These are phyloP conservation scores for Taphrina communis DNA, from an alignment of 1,139 yeast genomes.

Conservation along the genomic window DNA sequence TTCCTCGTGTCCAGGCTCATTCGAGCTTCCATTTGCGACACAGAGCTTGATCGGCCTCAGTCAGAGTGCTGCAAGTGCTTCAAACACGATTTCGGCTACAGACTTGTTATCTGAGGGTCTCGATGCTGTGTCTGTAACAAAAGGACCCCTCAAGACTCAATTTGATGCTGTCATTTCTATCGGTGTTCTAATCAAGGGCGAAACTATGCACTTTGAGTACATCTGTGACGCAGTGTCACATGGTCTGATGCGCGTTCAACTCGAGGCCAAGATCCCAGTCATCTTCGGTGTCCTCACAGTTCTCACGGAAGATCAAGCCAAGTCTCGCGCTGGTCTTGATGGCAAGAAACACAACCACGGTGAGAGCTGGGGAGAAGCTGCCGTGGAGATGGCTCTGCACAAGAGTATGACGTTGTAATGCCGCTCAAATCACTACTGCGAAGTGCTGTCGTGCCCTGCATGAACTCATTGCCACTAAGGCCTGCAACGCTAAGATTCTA, in stretches of 20 bases:
- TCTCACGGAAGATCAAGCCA: conserved; percentile 91
- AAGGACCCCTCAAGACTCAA: conserved; percentile 53
- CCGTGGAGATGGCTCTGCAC: conserved; percentile 58
- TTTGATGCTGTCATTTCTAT: conserved; percentile 90
- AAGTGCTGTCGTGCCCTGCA: no score
- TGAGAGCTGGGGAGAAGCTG: conserved; percentile 89
- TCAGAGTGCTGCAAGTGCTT: conserved; percentile 27
- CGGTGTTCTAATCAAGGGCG: conserved; percentile 93
- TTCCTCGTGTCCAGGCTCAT: conserved; percentile 92
- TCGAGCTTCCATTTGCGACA: conserved; percentile 70
- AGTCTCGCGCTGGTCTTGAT: conserved; percentile 87
- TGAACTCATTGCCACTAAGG: no score
- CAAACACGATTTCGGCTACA: conserved; percentile 33
- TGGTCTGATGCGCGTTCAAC: conserved; percentile 82
- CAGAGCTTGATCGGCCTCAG: conserved; percentile 24
- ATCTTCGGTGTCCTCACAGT: conserved; percentile 94
- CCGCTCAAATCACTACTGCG: no score
- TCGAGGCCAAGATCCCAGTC: conserved; percentile 73
- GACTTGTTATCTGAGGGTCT: conserved; percentile 30
- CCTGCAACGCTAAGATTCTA: no score
- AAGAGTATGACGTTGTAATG: conserved; percentile 12
- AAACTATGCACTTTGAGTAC: conserved; percentile 97
- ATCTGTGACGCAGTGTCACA: conserved; percentile 89
- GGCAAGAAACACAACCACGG: conserved; percentile 89
- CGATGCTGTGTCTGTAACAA: conserved; percentile 29